These are phyloP conservation scores for Rhododendron henanense DNA, from an alignment of 148 eudicot genomes.

Conservation along the genomic window DNA sequence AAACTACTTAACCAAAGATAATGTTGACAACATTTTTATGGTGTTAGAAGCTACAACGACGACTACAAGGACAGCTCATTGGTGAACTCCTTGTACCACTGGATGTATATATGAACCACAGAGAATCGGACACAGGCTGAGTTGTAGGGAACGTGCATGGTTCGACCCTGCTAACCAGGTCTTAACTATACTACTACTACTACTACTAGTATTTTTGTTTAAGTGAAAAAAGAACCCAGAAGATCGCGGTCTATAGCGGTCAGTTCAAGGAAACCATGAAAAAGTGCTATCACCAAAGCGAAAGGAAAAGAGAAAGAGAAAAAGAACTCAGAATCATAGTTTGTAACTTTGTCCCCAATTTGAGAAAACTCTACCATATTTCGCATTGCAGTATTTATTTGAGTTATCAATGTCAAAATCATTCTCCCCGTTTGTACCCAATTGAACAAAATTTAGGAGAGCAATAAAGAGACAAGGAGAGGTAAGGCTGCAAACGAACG, in stretches of 20 bases:
- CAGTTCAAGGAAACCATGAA: background rate
- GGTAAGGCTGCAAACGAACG: background rate
- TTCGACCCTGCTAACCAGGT: background rate
- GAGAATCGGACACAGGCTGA: background rate
- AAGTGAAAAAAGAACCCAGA: background rate
- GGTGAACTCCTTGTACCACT: background rate
- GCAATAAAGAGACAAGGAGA: background rate
- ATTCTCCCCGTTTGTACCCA: background rate
- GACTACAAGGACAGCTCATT: constrained; percentile 4
- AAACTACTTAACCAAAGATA: background rate
- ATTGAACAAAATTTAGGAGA: background rate
- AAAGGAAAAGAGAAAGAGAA: background rate
- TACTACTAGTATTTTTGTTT: background rate
- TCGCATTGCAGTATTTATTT: background rate
- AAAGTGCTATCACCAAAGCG: background rate
- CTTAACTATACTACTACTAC: background rate
- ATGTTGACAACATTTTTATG: background rate
- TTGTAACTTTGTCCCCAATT: background rate
- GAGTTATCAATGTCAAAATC: background rate
- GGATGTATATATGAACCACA: background rate
- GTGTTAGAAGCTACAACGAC: too few species aligned
- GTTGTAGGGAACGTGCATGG: constrained; percentile 14
- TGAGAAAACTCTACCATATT: background rate
- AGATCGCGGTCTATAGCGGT: background rate
- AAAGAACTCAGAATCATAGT: background rate